Evolutionary conservation across 2,329 filamentous ascomycete species (phyloP), one percentile per base, ranked within the genome.

Genomic region (Fusarium sp.): DNA sequence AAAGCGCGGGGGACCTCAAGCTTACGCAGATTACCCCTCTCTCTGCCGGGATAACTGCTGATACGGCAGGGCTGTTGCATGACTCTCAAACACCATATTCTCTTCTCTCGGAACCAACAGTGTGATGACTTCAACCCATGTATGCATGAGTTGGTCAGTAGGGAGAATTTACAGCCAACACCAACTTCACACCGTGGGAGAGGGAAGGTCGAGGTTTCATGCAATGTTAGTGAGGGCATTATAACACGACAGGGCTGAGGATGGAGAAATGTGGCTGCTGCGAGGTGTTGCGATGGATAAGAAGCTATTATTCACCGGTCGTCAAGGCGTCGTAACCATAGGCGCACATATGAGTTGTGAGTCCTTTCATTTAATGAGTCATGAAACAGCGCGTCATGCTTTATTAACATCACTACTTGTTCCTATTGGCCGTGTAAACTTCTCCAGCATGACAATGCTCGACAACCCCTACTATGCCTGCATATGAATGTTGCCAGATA

Each of bases 31-130:
- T 33, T 24, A 35, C 39, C 48, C 33, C 28, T 39, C 47, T 29
- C 29, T 16, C 26, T 57, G 16, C 48, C 21, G 33, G 28, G 37
- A 28, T 47, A 48, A 50, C 63, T 55, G 44, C 53, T 60, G 49
- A 57, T 70, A n/a, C 20, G 9, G 57, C 44, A 50, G 49, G 38
- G 56, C 55, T 64, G 18, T 63, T 57, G 54, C 47, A 61, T 70
- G 57, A 61, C 26, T 43, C 37, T 49, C 39, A 29, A 26, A 39
- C 39, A 35, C 31, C 28, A 37, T 39, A 44, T 24, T 57, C 41
- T 48, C 29, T 52, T 52, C 49, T 9, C 33, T 48, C 31, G 31
- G 21, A 41, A 33, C 48, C 42, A 31, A 33, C 35, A 42, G 42
- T 35, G 43, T 69, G 41, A 56, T 38, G 23, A 28, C 8, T 31